Evolutionary conservation across 2,329 filamentous ascomycete species (phyloP).

Genomic region (Fonsecaea pedrosoi): DNA sequence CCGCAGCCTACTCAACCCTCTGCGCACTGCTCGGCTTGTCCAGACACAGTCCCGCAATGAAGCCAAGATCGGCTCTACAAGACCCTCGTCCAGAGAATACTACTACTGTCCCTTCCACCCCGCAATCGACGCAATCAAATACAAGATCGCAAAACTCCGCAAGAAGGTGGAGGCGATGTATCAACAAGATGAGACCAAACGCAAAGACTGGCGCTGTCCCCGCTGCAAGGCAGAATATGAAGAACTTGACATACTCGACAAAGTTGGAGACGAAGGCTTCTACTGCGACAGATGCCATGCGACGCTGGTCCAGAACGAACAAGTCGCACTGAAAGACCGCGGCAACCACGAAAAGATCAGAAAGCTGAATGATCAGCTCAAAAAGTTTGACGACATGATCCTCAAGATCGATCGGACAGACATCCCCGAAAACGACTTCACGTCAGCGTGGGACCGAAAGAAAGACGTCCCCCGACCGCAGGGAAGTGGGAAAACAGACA

Average conservation of each 20-base stretch:
- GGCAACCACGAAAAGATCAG: slow-evolving; percentile 59
- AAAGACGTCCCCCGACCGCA: slow-evolving; percentile 54
- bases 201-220: slow-evolving; percentile 88
- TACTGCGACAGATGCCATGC: slow-evolving; percentile 78
- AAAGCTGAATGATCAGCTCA: slow-evolving; percentile 57
- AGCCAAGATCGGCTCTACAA: slow-evolving; percentile 77
- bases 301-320: slow-evolving; percentile 53
- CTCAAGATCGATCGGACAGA: slow-evolving; percentile 54
- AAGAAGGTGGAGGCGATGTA: slow-evolving; percentile 86
- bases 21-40: slow-evolving; percentile 85
- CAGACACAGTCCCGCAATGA: slow-evolving; percentile 75
- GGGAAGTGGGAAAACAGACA: slow-evolving; percentile 45
- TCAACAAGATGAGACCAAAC: slow-evolving; percentile 70
- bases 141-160: slow-evolving; percentile 84
- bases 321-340: slow-evolving; percentile 51
- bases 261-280: slow-evolving; percentile 72
- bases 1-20: slow-evolving; percentile 82
- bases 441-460: slow-evolving; percentile 57
- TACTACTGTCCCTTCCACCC: slow-evolving; percentile 97
- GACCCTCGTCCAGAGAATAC: slow-evolving; percentile 86
- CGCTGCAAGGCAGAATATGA: slow-evolving; percentile 87
- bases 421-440: slow-evolving; percentile 57
- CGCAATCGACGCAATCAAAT: slow-evolving; percentile 96
- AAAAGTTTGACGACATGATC: slow-evolving; percentile 54
- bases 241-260: slow-evolving; percentile 84